Conservation (phyloP, 139 green algal genomes). For the Picochlorum costavermella region DNA sequence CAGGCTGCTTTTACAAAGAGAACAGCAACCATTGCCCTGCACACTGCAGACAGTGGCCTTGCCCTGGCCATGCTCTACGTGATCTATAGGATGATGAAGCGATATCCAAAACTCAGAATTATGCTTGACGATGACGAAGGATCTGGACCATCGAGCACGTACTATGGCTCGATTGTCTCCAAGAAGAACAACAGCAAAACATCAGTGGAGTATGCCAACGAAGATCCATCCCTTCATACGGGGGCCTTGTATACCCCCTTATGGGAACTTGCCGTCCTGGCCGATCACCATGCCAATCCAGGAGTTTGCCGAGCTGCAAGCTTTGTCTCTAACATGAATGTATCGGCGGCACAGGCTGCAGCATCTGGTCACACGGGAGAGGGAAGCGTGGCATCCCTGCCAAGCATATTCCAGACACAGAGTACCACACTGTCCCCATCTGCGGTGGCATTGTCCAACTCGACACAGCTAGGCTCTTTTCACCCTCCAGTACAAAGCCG, state of each 20-base stretch:
- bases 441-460: neutral
- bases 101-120: slow-evolving; percentile 43
- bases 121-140: slow-evolving; percentile 65
- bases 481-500: too few relatives aligned
- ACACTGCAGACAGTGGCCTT: slow-evolving; percentile 13
- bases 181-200: neutral
- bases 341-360: neutral
- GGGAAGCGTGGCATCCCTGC: neutral
- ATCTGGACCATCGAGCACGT: slow-evolving; percentile 29
- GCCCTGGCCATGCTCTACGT: slow-evolving; percentile 32
- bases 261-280: slow-evolving; percentile 43
- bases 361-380: neutral
- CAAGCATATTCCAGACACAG: neutral
- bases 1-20: slow-evolving; percentile 44
- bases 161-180: neutral
- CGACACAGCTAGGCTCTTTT: too few relatives aligned
- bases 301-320: slow-evolving; percentile 11
- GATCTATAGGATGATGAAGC: slow-evolving; percentile 33
- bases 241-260: slow-evolving; percentile 25
- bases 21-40: slow-evolving; percentile 19
- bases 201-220: slow-evolving; percentile 1
- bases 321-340: slow-evolving; percentile 6
- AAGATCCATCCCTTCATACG: slow-evolving; percentile 11
- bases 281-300: slow-evolving; percentile 30
- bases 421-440: slow-evolving; percentile 9